Conservation (phyloP, 2,329 filamentous ascomycete species). For the Pseudogymnoascus sp. region DNA sequence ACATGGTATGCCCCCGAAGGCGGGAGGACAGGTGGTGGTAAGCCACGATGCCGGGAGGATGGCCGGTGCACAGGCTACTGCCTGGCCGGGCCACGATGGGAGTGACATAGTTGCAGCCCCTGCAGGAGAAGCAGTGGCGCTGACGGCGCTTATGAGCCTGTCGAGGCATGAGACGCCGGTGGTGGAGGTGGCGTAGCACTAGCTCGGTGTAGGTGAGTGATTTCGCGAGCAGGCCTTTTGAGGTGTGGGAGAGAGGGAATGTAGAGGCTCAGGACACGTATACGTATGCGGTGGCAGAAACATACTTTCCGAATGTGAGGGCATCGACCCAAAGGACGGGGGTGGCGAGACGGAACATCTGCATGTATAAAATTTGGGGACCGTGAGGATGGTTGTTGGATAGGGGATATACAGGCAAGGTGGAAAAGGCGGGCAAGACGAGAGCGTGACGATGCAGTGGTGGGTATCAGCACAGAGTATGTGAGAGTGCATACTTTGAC, state of each 20-base stretch:
- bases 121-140: no score
- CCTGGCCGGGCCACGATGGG: no score
- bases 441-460: not conserved
- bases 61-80: no score
- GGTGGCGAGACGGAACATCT: not conserved
- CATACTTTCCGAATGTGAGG: not conserved
- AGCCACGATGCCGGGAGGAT: no score
- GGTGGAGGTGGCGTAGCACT: not conserved
- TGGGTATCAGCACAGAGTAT: not conserved
- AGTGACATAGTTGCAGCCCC: no score
- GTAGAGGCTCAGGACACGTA: no score
- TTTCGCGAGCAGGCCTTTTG: not conserved
- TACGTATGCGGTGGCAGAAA: no score
- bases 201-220: no score
- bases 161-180: not conserved
- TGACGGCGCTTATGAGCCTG: no score
- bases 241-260: no score
- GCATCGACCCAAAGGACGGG: not conserved
- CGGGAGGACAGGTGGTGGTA: no score
- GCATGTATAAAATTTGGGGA: not conserved
- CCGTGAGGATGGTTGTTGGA: not conserved
- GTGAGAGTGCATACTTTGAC: not conserved
- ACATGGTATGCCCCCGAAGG: no score
- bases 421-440: not conserved
- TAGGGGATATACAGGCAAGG: not conserved